A percentile compares a stretch with the other conserved stretches of the same genome.
These are phyloP conservation scores for Populus hybrid DNA, from an alignment of 441 rosid species.

Conservation along the genomic window DNA sequence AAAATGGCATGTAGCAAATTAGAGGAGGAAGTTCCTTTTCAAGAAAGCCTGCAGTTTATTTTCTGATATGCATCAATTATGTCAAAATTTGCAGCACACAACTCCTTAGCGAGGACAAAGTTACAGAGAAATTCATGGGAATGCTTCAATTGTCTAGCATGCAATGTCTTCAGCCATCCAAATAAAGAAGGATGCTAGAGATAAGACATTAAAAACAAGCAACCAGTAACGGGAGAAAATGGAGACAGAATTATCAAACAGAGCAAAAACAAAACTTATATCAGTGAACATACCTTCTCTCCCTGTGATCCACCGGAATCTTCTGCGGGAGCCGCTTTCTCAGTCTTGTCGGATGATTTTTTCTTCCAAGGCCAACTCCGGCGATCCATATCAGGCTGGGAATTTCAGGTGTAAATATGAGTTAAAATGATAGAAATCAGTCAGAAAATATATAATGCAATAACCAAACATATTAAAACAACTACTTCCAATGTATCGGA, in stretches of 20 bases:
- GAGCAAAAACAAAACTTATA: background rate
- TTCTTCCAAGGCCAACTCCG: slow-evolving; percentile 99
- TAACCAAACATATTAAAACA: background rate
- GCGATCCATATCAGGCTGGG: slow-evolving; percentile 59
- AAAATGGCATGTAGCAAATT: background rate
- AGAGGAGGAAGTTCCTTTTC: too few relatives aligned
- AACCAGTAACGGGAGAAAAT: too few relatives aligned
- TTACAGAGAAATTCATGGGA: background rate
- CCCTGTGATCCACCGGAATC: slow-evolving; percentile 42
- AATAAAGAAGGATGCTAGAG: background rate
- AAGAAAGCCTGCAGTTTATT: background rate
- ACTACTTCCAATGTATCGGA: background rate
- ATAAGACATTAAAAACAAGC: too few relatives aligned
- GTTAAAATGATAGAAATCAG: background rate
- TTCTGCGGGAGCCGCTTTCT: slow-evolving; percentile 41
- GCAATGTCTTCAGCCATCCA: background rate
- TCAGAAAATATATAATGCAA: background rate
- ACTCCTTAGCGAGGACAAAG: background rate
- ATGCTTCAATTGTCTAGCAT: background rate
- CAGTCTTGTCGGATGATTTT: slow-evolving; percentile 77
- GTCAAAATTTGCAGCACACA: background rate
- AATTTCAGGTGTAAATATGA: background rate
- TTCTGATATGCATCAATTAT: background rate
- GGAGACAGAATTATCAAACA: background rate
- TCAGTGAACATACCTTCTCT: slow-evolving; percentile 41